phyloP scores from a whole-genome alignment of 257 asterid species.

The Jacaranda mimosifolia region DNA sequence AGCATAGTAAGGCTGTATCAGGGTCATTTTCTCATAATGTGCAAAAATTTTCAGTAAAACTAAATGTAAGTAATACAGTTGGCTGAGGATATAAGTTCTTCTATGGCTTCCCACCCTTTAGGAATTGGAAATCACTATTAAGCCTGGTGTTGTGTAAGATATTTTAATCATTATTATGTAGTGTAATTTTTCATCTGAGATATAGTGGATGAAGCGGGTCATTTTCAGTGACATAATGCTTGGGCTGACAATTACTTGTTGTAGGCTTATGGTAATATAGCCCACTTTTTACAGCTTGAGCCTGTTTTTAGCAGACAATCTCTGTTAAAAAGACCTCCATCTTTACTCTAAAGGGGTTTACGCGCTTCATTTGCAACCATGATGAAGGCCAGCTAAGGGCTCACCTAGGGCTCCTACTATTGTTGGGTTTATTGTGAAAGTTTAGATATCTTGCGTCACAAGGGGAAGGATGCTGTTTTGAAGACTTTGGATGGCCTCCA shows the following conservation, averaged over 20 bases:
- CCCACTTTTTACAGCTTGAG: neutral
- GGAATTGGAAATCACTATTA: neutral
- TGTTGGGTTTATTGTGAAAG: neutral
- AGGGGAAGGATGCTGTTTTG: neutral
- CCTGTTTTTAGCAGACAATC: neutral
- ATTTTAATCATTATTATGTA: neutral
- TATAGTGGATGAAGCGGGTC: neutral
- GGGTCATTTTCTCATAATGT: too few relatives aligned
- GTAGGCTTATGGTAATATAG: neutral
- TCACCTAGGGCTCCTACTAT: neutral
- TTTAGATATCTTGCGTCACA: neutral
- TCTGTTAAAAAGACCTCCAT: neutral
- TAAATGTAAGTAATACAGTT: neutral
- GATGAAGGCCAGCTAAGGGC: conserved; percentile 12
- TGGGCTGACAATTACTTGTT: neutral
- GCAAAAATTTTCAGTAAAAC: neutral
- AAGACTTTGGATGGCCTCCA: conserved; percentile 20
- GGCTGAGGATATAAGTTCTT: neutral
- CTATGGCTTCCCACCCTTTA: neutral
- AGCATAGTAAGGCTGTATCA: neutral
- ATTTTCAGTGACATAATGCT: neutral
- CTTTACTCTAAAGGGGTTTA: neutral
- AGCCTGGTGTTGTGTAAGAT: neutral
- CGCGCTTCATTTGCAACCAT: neutral
- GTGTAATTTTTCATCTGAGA: too few relatives aligned